A percentile compares a stretch with the other conserved stretches of the same genome.
These are phyloP conservation scores for Tilletia caries DNA, from an alignment of 1,284 basidiomycete species.

Conservation along the genomic window DNA sequence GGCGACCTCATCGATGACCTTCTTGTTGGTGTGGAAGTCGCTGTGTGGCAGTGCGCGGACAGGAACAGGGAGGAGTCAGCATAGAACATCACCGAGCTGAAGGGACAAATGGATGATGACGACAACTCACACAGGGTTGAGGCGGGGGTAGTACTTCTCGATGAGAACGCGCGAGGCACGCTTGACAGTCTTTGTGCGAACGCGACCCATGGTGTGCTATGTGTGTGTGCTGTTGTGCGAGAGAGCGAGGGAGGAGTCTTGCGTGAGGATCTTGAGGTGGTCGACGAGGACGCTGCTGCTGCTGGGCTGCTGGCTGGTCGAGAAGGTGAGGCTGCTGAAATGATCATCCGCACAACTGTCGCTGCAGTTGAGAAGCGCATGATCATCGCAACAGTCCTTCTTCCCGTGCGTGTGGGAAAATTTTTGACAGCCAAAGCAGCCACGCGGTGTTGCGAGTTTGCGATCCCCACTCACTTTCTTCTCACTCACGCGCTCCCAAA, in stretches of 20 bases:
- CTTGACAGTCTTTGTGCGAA: conserved; percentile 99
- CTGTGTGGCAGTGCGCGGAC: neutral
- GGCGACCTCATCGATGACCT: conserved; percentile 90
- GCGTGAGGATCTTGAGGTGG: neutral
- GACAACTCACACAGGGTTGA: conserved; percentile 61
- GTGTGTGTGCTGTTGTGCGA: neutral
- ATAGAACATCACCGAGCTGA: neutral
- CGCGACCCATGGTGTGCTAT: conserved; percentile 68
- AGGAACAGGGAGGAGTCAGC: neutral
- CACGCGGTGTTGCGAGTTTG: neutral
- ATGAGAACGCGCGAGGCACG: conserved; percentile 98
- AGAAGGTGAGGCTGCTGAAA: conserved; percentile 30
- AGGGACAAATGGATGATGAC: conserved; percentile 57
- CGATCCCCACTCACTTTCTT: neutral
- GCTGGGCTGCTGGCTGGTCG: conserved; percentile 11
- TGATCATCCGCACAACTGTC: too few relatives aligned
- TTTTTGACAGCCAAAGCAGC: neutral
- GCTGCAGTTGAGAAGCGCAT: too few relatives aligned
- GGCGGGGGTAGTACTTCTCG: conserved; percentile 83
- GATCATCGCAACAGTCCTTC: neutral
- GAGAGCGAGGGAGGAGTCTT: neutral
- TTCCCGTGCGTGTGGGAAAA: neutral
- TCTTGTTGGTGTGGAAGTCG: conserved; percentile 80
- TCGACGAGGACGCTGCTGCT: conserved; percentile 20
- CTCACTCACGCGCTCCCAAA: too few relatives aligned